Conservation (phyloP, 139 green algal species). For the Ulvella scutata region DNA sequence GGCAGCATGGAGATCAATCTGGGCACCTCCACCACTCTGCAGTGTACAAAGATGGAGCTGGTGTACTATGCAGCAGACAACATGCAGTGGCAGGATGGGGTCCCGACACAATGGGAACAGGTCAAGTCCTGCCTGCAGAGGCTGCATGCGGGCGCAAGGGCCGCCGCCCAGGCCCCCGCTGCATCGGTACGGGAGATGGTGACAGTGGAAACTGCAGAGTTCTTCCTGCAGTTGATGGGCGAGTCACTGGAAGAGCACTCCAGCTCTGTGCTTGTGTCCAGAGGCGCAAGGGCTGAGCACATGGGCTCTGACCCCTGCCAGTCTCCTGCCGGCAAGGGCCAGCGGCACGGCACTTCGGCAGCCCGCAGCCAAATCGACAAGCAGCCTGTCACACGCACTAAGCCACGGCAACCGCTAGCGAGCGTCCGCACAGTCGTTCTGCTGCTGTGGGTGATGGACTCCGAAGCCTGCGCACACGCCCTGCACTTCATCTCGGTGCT, state of each 20-base stretch:
- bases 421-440: neutral
- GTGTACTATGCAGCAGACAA: neutral
- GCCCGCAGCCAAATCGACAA: no score
- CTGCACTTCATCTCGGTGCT: constrained; percentile 1
- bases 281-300: no score
- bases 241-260: no score
- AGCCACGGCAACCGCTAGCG: neutral
- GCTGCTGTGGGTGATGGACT: neutral
- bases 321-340: no score
- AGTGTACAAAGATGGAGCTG: neutral
- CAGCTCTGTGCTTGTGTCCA: no score
- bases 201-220: neutral
- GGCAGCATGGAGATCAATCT: neutral
- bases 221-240: neutral
- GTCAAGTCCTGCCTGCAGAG: neutral
- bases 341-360: no score
- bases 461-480: neutral
- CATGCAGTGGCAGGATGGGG: neutral
- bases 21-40: neutral
- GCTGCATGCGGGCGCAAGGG: neutral
- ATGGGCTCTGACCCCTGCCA: no score
- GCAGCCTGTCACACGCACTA: no score
- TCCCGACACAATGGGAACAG: neutral
- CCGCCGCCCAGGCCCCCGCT: neutral
- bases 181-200: neutral